Base-by-base conservation (phyloP, 352 stramenopile genomes). In the Globisporangium spiculum region DNA sequence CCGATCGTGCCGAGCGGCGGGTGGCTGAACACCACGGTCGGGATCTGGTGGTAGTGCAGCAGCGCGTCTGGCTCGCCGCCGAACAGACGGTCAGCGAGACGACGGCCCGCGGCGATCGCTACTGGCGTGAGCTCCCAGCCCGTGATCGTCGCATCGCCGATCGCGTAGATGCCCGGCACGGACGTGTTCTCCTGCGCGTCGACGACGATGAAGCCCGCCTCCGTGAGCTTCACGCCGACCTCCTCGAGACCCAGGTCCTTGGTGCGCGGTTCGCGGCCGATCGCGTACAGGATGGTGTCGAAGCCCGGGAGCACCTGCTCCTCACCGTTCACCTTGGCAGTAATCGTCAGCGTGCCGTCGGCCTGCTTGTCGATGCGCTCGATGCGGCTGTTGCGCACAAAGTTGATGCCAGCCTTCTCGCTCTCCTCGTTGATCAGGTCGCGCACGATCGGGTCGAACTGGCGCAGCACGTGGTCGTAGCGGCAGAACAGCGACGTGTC, bases 11-110 rank as follows among this genome's bases (percentile, higher is more conserved):
- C 97, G 74, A 99, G 97, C 62, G 95, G 91, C 32, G 96, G 97
- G 81, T 99, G 96, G 55, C 90, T 98, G 84, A 99, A 99, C 22
- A 99, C 93, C 10, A 99, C 96, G 9, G 96, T 99, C 7, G 97
- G 94, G 61, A 99, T 98, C 61, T 96, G 78, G 64, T 98, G 88
- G 81, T 99, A 99, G 70, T 96, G 74, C 32, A 94, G 69, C 63
- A 78, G 88, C 46, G 86, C 83, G 60, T 90, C 70, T 56, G 78
- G 76, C 72, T 93, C 91, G 57, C 84, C 84, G 58, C 91, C 93
- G 75, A 97, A 98, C 20, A 98, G 72, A 27, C 88, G 92, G 72
- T 98, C 92, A 0, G 92, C 82, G n/a, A 98, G 79, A 36, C 89
- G 81, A 61, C 92, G 91, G 61, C 87, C 92, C 60, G 91, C 90